Conservation (phyloP, 2,329 filamentous ascomycete genomes). For the Claviceps cyperi region DNA sequence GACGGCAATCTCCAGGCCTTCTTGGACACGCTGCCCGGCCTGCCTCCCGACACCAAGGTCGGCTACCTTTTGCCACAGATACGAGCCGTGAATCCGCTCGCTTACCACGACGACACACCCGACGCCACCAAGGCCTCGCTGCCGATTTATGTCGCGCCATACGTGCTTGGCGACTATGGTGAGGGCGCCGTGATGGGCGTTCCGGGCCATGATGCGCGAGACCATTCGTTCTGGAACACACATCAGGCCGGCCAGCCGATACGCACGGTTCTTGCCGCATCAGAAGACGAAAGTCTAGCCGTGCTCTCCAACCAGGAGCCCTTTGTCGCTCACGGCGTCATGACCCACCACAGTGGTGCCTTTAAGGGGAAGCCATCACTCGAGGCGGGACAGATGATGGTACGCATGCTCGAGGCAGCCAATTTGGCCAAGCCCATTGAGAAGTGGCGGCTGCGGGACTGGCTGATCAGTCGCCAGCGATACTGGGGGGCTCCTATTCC, state of each 20-base stretch:
- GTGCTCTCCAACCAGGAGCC: slow-evolving; percentile 36
- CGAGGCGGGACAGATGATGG: slow-evolving; percentile 46
- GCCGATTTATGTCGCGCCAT: slow-evolving; percentile 70
- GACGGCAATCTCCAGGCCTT: slow-evolving; percentile 53
- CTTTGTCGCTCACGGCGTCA: slow-evolving; percentile 49
- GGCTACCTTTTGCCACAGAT: slow-evolving; percentile 54
- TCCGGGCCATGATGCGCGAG: slow-evolving; percentile 67
- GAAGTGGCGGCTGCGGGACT: slow-evolving; percentile 73
- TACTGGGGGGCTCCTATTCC: slow-evolving; percentile 90
- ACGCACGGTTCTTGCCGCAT: slow-evolving; percentile 44
- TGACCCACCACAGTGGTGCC: slow-evolving; percentile 50
- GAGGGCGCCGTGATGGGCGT: slow-evolving; percentile 88
- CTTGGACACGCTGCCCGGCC: slow-evolving; percentile 43
- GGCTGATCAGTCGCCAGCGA: slow-evolving; percentile 81
- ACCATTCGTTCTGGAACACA: slow-evolving; percentile 66
- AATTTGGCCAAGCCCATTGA: slow-evolving; percentile 47
- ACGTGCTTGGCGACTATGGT: slow-evolving; percentile 74
- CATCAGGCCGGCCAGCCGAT: slow-evolving; percentile 49
- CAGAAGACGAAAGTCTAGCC: slow-evolving; percentile 32
- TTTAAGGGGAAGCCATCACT: slow-evolving; percentile 50
- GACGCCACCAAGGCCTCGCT: slow-evolving; percentile 41
- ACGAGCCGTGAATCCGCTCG: slow-evolving; percentile 51
- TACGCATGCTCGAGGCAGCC: slow-evolving; percentile 39
- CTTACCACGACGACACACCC: slow-evolving; percentile 35
- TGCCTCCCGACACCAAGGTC: slow-evolving; percentile 42